Conservation (phyloP, 2,329 filamentous ascomycete genomes). For the Ascochyta pisi region DNA sequence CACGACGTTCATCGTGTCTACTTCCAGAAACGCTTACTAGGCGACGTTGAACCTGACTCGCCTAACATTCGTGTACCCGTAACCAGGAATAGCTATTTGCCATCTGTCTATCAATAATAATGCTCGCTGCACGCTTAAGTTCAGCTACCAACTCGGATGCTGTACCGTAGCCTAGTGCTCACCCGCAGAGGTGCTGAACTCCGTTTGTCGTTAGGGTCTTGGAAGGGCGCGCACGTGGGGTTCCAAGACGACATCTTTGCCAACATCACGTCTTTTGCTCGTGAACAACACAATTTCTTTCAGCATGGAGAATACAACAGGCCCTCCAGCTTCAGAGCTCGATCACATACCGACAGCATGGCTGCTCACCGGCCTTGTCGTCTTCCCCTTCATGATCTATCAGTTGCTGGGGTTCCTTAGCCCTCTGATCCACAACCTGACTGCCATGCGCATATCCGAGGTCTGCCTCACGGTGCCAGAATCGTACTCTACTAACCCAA, state of each 20-base stretch:
- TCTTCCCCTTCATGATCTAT: conserved; percentile 30
- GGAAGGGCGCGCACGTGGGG: conserved; percentile 19
- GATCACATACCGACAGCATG: conserved; percentile 29
- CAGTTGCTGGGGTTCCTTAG: conserved; percentile 31
- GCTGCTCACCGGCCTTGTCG: conserved; percentile 29
- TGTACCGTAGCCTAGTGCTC: no score
- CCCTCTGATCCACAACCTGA: conserved; percentile 30
- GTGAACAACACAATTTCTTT: conserved; percentile 7
- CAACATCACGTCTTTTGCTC: conserved; percentile 3
- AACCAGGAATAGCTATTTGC: conserved; percentile 6
- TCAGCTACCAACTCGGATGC: no score
- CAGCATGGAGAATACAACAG: conserved; percentile 16
- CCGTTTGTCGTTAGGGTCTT: conserved; percentile 11
- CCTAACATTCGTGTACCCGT: background rate
- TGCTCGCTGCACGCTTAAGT: no score
- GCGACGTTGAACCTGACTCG: background rate
- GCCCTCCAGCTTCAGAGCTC: conserved; percentile 21
- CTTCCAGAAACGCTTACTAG: background rate
- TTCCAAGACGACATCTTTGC: conserved; percentile 15
- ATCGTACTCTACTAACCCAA: conserved; percentile 1
- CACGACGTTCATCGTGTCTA: background rate
- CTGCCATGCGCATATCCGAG: conserved; percentile 43
- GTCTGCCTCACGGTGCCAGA: conserved; percentile 22
- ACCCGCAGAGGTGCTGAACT: background rate
- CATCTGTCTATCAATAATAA: background rate